Evolutionary conservation across 768 basidiomycete genomes (phyloP).

Genomic region (Coprinopsis cinerea): DNA sequence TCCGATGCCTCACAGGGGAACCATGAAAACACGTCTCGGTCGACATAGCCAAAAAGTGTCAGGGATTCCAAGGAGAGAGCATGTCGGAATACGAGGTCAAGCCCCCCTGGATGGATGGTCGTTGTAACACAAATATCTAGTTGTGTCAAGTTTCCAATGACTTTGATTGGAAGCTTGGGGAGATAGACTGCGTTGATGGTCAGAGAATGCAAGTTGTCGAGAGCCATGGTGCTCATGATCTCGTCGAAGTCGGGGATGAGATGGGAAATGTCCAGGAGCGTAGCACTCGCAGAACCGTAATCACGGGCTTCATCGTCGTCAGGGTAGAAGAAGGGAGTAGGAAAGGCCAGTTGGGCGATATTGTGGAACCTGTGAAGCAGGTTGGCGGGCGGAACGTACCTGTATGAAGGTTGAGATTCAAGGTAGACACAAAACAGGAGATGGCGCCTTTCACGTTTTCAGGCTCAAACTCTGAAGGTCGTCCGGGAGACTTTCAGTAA

Average conservation of each 20-base stretch:
- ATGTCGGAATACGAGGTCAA: conserved; percentile 32
- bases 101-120: conserved; percentile 21
- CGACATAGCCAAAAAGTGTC: conserved; percentile 30
- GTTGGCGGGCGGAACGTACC: conserved; percentile 17
- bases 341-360: conserved; percentile 22
- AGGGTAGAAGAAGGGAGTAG: conserved; percentile 29
- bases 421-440: conserved; percentile 1
- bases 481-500: conserved; percentile 25
- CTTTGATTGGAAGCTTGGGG: conserved; percentile 25
- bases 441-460: conserved; percentile 22
- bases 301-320: conserved; percentile 26
- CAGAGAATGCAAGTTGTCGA: conserved; percentile 17
- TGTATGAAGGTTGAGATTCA: conserved; percentile 13
- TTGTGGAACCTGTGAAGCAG: conserved; percentile 21
- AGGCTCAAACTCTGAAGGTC: conserved; percentile 22
- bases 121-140: conserved; percentile 28
- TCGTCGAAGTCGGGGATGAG: conserved; percentile 12
- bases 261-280: conserved; percentile 10
- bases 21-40: conserved; percentile 22
- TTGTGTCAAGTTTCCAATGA: conserved; percentile 24
- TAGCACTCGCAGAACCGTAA: conserved; percentile 12
- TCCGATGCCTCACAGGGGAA: conserved; percentile 22
- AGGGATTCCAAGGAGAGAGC: conserved; percentile 28
- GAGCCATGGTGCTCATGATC: conserved; percentile 13
- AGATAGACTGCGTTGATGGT: conserved; percentile 24